Base-by-base conservation (phyloP, 2,329 filamentous ascomycete species). In the Sclerotinia trifoliorum region DNA sequence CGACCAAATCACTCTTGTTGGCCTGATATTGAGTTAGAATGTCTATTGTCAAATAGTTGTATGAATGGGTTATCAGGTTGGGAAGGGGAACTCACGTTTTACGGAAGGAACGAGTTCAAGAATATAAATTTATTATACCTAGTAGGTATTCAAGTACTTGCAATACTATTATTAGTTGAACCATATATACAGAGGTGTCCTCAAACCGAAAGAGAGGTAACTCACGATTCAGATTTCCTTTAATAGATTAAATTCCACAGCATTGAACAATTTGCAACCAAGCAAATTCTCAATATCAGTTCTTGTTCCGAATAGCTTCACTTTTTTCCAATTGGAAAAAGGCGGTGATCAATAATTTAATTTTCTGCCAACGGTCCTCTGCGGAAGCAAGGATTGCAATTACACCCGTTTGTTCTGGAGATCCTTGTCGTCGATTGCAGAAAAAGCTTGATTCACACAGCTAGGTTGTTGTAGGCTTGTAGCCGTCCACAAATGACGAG, bases 321-420 rank as follows among this genome's bases (percentile, higher is more conserved):
- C 24, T 56, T 17, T 44, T 26, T 35, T 26, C 6, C 1, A 6
- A 4, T 24, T 0, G 17, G 6, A 39, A 39, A 39, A 63, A 63
- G 32, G 60, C 60, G 60, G 62, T 65, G 35, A 24, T 17, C 10
- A 44, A 44, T 26, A 32, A 65, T 32, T 29, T 11, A 42, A 17
- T 29, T 39, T 65, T 54, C 48, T 54, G 62, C 51, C 48, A 44
- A 44, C 13, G 17, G 10, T 44, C 17, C 42, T 54, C 39, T 54
- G 57, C 56, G 65, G 65, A 55, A 67, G 57, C 57, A 67, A 46
- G 65, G 65, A 46, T 67, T 24, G 44, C 56, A 42, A 62, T 62
- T 62, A 63, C 56, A 35, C 65, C 65, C 48, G 65, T 63, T 51
- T 44, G 44, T 54, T 32, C n/a, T 63, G 21, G 29, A 63, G 39